Base-by-base conservation (phyloP, 257 asterid genomes). In the Cruciata laevipes region DNA sequence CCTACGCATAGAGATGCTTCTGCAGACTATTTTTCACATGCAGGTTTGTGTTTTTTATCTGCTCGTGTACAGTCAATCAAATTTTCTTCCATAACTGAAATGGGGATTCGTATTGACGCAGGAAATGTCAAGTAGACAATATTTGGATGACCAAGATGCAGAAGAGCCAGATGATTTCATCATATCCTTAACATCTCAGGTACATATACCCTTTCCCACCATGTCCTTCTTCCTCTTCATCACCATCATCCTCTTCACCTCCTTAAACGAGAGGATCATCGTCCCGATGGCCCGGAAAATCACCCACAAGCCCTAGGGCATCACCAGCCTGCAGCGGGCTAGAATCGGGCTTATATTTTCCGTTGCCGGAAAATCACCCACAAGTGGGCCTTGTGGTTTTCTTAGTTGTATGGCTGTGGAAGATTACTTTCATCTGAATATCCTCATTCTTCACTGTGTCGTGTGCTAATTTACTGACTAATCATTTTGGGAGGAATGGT, bases 91-190 rank as follows among this genome's bases (percentile, higher is more conserved):
- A 8, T 10, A 18, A 35, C 18, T 62, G 66, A 33, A 80, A 72
- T 23, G 51, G 47, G 21, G 69, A 73, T 76, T 58, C 74, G 61
- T 67, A 71, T 63, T 65, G 69, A 44, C 76, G 31, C 74, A 94
- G 99, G 96, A 88, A 79, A 90, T 94, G 96, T 81, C 92, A 16
- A 94, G 82, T 78, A 80, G 84, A 77, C 91, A 88, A 73, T 94
- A 90, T 80, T 79, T 87, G 89, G 99, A 90, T 63, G 99, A 90
- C 82, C 95, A 88, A 84, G 99, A 94, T 77, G 92, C 95, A 52
- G 99, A 94, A 85, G 99, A 94, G 84, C 99, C 99, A 37, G 98
- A 94, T 81, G 99, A 94, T 76, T 90, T 85, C 79, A 83, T 94
- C 55, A 88, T 94, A 76, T 88, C 99, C 44, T 75, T 94, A 74